Percentiles rank a stretch among this genome's conserved stretches.
phyloP scores from a whole-genome alignment of 345 rosid species.

The Linum lewisii region DNA sequence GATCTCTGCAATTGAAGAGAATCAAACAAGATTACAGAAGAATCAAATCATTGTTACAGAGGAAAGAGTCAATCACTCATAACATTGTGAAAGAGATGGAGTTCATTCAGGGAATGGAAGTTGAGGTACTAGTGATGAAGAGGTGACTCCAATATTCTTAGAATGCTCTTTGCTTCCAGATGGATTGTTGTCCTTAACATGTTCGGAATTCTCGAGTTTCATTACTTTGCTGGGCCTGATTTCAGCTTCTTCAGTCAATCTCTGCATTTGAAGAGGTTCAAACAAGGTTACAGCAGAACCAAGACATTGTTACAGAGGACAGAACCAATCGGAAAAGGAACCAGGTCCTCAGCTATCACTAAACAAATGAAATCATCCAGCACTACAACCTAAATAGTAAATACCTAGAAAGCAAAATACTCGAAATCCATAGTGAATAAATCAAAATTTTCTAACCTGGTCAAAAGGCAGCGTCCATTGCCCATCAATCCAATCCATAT shows the following conservation, averaged over 20 bases:
- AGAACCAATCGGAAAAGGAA: too few species aligned
- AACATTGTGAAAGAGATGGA: not conserved
- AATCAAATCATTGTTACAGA: too few species aligned
- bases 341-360: not conserved
- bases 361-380: slow-evolving; percentile 2
- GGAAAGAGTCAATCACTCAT: too few species aligned
- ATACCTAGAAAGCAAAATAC: slow-evolving; percentile 2
- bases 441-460: slow-evolving; percentile 14
- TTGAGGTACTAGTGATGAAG: slow-evolving; percentile 76
- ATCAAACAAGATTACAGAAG: too few species aligned
- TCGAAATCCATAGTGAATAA: slow-evolving; percentile 13
- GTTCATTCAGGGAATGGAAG: slow-evolving; percentile 17
- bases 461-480: slow-evolving; percentile 58
- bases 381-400: too few species aligned
- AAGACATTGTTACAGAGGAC: not conserved
- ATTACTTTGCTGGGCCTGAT: not conserved
- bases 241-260: not conserved
- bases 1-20: too few species aligned
- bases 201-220: not conserved
- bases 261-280: slow-evolving; percentile 31
- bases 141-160: too few species aligned
- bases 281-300: too few species aligned
- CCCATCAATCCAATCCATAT: slow-evolving; percentile 58
- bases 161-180: too few species aligned
- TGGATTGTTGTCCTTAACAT: too few species aligned